Evolutionary conservation across 1,284 basidiomycete genomes (phyloP).

Genomic region (Cutaneotrichosporon arboriforme): DNA sequence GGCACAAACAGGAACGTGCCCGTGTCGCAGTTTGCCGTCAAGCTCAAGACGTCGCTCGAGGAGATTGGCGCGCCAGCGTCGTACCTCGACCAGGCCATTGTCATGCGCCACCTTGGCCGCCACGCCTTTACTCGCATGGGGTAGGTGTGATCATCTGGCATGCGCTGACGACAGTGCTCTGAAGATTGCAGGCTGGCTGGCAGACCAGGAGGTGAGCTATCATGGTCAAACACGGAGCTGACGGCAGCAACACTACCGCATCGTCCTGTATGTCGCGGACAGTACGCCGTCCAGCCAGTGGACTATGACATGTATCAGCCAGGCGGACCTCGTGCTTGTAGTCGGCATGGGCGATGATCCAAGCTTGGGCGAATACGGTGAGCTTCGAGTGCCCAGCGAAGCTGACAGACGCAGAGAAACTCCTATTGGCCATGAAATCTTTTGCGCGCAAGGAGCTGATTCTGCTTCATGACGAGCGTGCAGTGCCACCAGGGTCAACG

Average conservation of each 20-base stretch:
- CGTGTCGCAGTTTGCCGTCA: constrained; percentile 77
- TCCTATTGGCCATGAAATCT: constrained; percentile 82
- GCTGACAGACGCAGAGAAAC: constrained; percentile 57
- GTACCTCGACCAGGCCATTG: constrained; percentile 84
- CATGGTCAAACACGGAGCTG: not conserved
- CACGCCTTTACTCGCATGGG: constrained; percentile 90
- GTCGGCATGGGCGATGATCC: constrained; percentile 96
- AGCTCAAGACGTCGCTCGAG: constrained; percentile 79
- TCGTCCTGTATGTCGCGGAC: constrained; percentile 89
- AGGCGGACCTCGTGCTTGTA: constrained; percentile 94
- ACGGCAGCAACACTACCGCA: constrained; percentile 67
- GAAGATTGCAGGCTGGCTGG: constrained; percentile 87
- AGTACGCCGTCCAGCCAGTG: constrained; percentile 85
- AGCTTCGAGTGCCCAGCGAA: not conserved
- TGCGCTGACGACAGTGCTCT: constrained; percentile 57
- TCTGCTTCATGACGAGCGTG: constrained; percentile 84
- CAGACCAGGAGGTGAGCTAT: constrained; percentile 66
- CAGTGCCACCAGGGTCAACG: constrained; percentile 84
- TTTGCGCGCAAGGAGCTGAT: constrained; percentile 96
- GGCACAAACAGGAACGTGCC: constrained; percentile 69
- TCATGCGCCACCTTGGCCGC: constrained; percentile 79
- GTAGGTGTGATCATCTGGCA: constrained; percentile 7
- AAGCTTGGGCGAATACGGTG: constrained; percentile 68
- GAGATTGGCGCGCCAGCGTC: constrained; percentile 81
- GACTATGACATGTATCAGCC: constrained; percentile 95